Percentiles rank a stretch among this genome's conserved stretches.
These are phyloP conservation scores for Aspergillus eucalypticola DNA, from an alignment of 2,329 filamentous ascomycete genomes.

Conservation along the genomic window DNA sequence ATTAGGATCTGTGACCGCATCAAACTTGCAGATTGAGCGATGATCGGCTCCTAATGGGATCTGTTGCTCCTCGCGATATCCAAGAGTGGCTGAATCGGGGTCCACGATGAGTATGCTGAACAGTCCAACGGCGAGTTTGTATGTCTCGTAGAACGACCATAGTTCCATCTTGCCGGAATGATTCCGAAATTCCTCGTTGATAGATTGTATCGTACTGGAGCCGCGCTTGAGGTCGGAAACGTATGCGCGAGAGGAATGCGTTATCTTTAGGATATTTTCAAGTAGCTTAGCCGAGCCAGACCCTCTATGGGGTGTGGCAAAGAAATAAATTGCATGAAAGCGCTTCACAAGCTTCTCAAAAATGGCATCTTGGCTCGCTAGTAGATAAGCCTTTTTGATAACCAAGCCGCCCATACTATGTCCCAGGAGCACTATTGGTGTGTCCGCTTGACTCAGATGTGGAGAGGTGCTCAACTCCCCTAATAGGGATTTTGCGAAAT, in stretches of 20 bases:
- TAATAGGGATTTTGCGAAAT: slow-evolving; percentile 33
- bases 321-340: slow-evolving; percentile 26
- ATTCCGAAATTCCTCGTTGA: slow-evolving; percentile 51
- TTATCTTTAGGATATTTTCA: slow-evolving; percentile 34
- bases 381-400: slow-evolving; percentile 31
- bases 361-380: slow-evolving; percentile 20
- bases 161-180: slow-evolving; percentile 39
- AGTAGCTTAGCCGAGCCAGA: slow-evolving; percentile 26
- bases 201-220: slow-evolving; percentile 37
- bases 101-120: slow-evolving; percentile 37
- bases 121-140: slow-evolving; percentile 28
- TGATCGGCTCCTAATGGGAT: slow-evolving; percentile 46
- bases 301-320: slow-evolving; percentile 34
- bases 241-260: slow-evolving; percentile 24
- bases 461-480: slow-evolving; percentile 19
- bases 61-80: slow-evolving; percentile 44
- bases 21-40: slow-evolving; percentile 46
- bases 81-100: slow-evolving; percentile 46
- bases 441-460: slow-evolving; percentile 14
- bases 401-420: slow-evolving; percentile 52
- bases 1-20: slow-evolving; percentile 37
- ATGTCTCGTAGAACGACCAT: slow-evolving; percentile 52
- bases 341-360: slow-evolving; percentile 16
- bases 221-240: slow-evolving; percentile 42
- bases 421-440: slow-evolving; percentile 45